Evolutionary conservation across 768 basidiomycete species (phyloP), one percentile per base, ranked within the genome.

Genomic region (Ramaria rubella): DNA sequence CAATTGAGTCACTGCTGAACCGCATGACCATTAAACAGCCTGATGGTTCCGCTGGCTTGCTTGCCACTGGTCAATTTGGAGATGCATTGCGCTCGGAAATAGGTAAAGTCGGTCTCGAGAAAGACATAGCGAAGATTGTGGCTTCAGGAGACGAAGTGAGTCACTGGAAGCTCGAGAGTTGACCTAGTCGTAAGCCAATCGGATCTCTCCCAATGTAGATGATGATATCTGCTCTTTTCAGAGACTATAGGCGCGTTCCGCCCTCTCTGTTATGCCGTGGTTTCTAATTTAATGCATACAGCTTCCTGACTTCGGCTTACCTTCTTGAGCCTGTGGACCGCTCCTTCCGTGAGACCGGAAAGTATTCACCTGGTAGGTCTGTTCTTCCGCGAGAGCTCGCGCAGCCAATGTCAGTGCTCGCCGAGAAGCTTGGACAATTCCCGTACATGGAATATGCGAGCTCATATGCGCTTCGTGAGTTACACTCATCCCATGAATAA

Each of bases 371-470:
- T 7, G 70, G 68, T 4, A 58, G 67, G 40, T 57, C 64, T 36
- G 44, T 61, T 11, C 61, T 71, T 40, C 67, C 68, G 7, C 55
- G 48, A 30, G 60, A 63, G 15, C 61, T 70, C 14, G 64, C 68
- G 17, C 31, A 63, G 11, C 66, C 70, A 8, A 68, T 71, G 40
- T 62, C 63, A 30, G 60, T 60, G 21, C 63, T 69, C 40, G 66
- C 67, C 15, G 61, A 67, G 44, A 62, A 62, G 52, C 64, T 62
- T 4, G 64, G 65, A 8, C 63, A 65, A 51, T 62, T 63, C 29
- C 69, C 70, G 2, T 71, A 65, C 61, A 71, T 69, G 69, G 69
- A 70, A 53, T 69, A 69, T 40, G 66, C 68, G 0, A 63, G 66
- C 17, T 67, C 66, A 7, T 70, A 70, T 46, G 69, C 69, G 7